Percentiles rank a stretch among this genome's conserved stretches.
Evolutionary conservation across 306 rosid genomes (phyloP).

Genomic region (Betula pendula): DNA sequence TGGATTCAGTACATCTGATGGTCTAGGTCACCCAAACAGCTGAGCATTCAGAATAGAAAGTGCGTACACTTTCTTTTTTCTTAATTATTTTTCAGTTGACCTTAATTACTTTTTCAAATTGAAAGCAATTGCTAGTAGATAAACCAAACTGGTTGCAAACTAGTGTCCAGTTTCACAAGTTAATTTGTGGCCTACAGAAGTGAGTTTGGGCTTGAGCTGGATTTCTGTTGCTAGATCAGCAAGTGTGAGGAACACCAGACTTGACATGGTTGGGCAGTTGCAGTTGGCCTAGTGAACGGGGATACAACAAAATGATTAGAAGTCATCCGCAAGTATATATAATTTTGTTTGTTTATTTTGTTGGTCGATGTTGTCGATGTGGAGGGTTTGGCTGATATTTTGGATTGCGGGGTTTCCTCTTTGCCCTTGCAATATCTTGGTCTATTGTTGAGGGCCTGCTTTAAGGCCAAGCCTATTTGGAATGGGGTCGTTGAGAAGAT

Average conservation of each 20-base stretch:
- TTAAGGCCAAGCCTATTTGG: too few relatives aligned
- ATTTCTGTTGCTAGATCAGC: background rate
- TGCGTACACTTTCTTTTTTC: background rate
- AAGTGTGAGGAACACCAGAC: background rate
- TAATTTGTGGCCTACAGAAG: background rate
- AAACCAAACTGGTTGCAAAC: background rate
- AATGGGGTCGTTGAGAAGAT: too few relatives aligned
- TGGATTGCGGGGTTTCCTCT: too few relatives aligned
- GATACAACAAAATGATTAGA: background rate
- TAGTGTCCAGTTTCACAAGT: background rate
- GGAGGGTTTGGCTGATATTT: too few relatives aligned
- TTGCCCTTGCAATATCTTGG: too few relatives aligned
- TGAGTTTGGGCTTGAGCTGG: background rate
- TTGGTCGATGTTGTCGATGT: too few relatives aligned
- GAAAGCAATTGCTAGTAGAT: background rate
- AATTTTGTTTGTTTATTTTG: background rate
- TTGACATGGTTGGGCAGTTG: background rate
- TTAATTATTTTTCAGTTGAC: background rate
- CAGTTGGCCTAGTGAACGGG: background rate
- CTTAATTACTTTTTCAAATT: background rate
- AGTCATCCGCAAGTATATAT: background rate
- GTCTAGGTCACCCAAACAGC: background rate
- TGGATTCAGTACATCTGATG: background rate
- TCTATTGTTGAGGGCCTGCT: too few relatives aligned
- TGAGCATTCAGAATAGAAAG: background rate